Percentiles rank a stretch among this genome's conserved stretches.
Evolutionary conservation across 495 filamentous ascomycete genomes (phyloP).

Genomic region (Xylaria castorea): DNA sequence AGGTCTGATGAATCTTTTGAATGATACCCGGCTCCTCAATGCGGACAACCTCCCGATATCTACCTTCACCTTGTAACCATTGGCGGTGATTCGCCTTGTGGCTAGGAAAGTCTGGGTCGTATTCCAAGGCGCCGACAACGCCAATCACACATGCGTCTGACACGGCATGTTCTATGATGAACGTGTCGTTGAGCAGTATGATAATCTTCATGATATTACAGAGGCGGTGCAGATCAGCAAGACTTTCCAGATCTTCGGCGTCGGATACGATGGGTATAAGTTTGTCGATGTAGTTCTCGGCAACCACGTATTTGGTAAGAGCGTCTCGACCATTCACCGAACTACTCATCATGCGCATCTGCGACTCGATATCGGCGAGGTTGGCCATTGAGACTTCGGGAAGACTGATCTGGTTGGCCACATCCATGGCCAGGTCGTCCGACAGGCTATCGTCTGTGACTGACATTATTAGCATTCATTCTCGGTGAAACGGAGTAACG

Average conservation of each 20-base stretch:
- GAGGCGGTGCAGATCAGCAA: conserved; percentile 83
- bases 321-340: conserved; percentile 81
- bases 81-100: conserved; percentile 98
- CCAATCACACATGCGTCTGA: conserved; percentile 88
- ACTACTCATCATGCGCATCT: conserved; percentile 76
- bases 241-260: conserved; percentile 89
- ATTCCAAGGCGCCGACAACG: conserved; percentile 95
- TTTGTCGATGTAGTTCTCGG: conserved; percentile 85
- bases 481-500: neutral
- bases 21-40: conserved; percentile 82
- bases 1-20: conserved; percentile 94
- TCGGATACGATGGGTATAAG: conserved; percentile 82
- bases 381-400: conserved; percentile 80
- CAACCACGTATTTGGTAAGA: conserved; percentile 85
- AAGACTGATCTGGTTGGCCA: conserved; percentile 69
- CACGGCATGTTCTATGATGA: conserved; percentile 92
- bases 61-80: conserved; percentile 85
- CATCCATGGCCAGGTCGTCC: conserved; percentile 78
- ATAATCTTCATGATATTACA: conserved; percentile 99
- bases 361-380: conserved; percentile 79
- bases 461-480: conserved; percentile 16
- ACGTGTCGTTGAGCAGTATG: conserved; percentile 90
- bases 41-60: conserved; percentile 94
- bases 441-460: conserved; percentile 84
- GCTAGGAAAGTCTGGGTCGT: conserved; percentile 97